phyloP scores from a whole-genome alignment of 2,329 filamentous ascomycete species.

The Venturia oleaginea region DNA sequence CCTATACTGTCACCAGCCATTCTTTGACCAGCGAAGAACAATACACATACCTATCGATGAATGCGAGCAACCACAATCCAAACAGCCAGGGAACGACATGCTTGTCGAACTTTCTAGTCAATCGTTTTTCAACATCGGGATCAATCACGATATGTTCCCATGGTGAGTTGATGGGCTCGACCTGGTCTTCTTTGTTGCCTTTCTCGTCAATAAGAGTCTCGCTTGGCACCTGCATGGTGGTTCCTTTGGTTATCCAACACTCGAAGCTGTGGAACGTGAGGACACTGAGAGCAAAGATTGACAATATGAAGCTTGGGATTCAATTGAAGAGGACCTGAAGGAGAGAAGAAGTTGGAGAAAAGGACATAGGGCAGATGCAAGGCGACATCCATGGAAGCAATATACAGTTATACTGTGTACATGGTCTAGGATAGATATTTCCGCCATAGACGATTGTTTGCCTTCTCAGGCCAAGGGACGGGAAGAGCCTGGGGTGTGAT shows the following conservation, averaged over 20 bases:
- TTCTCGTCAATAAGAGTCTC: constrained; percentile 4
- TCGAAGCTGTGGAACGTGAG: background rate
- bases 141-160: constrained; percentile 6
- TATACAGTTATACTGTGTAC: background rate
- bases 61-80: constrained; percentile 4
- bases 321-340: background rate
- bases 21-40: background rate
- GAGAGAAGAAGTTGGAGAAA: background rate
- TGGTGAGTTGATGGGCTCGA: background rate
- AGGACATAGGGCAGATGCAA: background rate
- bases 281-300: background rate
- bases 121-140: background rate
- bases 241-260: background rate
- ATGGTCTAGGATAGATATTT: background rate
- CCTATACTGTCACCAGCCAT: background rate
- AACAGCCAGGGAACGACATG: constrained; percentile 13
- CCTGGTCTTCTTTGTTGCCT: background rate
- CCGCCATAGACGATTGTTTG: background rate
- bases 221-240: background rate
- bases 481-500: background rate
- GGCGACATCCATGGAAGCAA: background rate
- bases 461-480: background rate
- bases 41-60: background rate
- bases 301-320: background rate
- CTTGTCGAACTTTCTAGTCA: constrained; percentile 21